Evolutionary conservation across 441 rosid genomes (phyloP).

Genomic region (Gossypium davidsonii): DNA sequence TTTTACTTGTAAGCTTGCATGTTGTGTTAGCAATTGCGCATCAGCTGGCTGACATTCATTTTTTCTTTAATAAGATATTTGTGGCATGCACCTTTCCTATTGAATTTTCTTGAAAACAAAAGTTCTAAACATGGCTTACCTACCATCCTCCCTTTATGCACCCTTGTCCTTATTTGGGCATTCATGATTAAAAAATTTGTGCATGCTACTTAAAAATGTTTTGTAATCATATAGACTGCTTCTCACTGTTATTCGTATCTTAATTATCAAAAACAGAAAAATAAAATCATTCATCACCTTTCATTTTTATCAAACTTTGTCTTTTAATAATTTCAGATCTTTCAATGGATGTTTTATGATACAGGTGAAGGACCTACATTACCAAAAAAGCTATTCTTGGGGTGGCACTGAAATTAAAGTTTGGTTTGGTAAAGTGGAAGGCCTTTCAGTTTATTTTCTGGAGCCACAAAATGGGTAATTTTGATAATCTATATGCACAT

Average conservation of each 20-base stretch:
- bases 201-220: neutral
- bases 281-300: neutral
- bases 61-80: slow-evolving; percentile 3
- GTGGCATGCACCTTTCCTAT: neutral
- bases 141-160: neutral
- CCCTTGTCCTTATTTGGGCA: neutral
- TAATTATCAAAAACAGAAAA: neutral
- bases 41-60: neutral
- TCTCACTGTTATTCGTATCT: neutral
- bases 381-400: slow-evolving; percentile 68
- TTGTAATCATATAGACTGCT: neutral
- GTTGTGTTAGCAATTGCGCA: neutral
- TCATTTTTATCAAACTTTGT: neutral
- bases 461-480: slow-evolving; percentile 90
- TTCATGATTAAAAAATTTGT: neutral
- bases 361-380: slow-evolving; percentile 77
- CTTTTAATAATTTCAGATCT: neutral
- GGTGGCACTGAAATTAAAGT: slow-evolving; percentile 87
- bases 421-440: slow-evolving; percentile 93
- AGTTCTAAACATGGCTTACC: slow-evolving; percentile 1
- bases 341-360: slow-evolving; percentile 16
- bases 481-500: slow-evolving; percentile 14
- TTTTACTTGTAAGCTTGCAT: neutral
- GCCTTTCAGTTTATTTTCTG: slow-evolving; percentile 83
- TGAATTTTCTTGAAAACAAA: neutral